Conservation (phyloP, 2,329 filamentous ascomycete genomes). For the Didymella lethalis region DNA sequence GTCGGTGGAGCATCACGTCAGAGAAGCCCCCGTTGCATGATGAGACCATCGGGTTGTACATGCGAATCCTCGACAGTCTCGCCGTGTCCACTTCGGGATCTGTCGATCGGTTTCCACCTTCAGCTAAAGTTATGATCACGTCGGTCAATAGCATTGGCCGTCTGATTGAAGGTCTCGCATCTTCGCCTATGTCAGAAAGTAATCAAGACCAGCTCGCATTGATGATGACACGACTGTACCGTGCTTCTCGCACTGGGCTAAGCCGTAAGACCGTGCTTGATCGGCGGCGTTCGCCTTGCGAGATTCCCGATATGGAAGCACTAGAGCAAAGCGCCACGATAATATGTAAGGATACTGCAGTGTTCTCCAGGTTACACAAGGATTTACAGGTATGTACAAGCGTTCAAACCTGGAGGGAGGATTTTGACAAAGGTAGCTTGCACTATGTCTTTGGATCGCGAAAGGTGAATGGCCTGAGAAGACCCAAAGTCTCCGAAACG, state of each 20-base stretch:
- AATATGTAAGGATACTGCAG: slow-evolving; percentile 31
- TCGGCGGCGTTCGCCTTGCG: background rate
- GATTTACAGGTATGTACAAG: slow-evolving; percentile 44
- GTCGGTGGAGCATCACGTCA: slow-evolving; percentile 28
- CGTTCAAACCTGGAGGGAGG: background rate
- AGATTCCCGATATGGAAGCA: background rate
- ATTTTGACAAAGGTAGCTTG: slow-evolving; percentile 35
- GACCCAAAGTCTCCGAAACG: slow-evolving; percentile 32
- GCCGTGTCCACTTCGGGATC: slow-evolving; percentile 13
- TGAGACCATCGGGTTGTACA: slow-evolving; percentile 31
- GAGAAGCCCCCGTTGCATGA: slow-evolving; percentile 27
- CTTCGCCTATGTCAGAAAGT: slow-evolving; percentile 24
- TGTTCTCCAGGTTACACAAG: slow-evolving; percentile 31
- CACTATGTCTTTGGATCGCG: slow-evolving; percentile 46
- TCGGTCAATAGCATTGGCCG: slow-evolving; percentile 30
- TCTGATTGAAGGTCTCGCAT: slow-evolving; percentile 30
- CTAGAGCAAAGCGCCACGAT: slow-evolving; percentile 9
- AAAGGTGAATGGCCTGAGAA: slow-evolving; percentile 38
- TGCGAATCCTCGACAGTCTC: slow-evolving; percentile 35
- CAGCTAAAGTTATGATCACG: slow-evolving; percentile 33
- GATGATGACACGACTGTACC: slow-evolving; percentile 32
- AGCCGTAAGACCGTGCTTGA: background rate
- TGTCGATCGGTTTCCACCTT: slow-evolving; percentile 20
- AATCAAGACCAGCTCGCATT: slow-evolving; percentile 40
- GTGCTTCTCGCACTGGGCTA: background rate